Base-by-base conservation (phyloP, 192 early-diverging fungal species). In the Umbelopsis sp. region DNA sequence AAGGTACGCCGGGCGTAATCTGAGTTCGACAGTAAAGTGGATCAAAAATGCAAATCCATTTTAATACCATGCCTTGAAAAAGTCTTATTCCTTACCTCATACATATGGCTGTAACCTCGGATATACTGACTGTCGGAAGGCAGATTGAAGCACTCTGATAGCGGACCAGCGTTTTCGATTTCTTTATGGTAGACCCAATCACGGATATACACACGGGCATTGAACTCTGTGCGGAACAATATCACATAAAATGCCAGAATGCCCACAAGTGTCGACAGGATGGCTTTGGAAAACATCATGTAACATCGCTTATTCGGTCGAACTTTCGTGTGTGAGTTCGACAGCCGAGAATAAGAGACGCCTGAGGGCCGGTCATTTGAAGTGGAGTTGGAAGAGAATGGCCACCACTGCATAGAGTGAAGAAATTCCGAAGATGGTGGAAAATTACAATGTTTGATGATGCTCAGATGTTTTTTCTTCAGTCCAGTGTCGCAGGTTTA, bases 181-280 rank as follows among this genome's bases (percentile, higher is more conserved):
- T 67, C 15, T 15, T 77, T 58, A 16, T 47, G 70, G 2, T 64
- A 64, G 33, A 80, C 22, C 75, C 75, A 77, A 21, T 69, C 5
- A 9, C 79, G 71, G 46, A 78, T 46, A 49, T 80, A 80, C 10
- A 80, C 64, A 45, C 76, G 70, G 12, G 70, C 55, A 69, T 80
- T 80, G 33, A 80, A 52, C 37, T 80, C 74, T 25, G 55, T 61
- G 55, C 55, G 72, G 44, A 74, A 69, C n/a, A 67, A 33, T 21
- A 49, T 37, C 21, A 67, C 48, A 41, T 35, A 45, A 30, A 74
- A 69, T 15, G 69, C 58, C 18, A 69, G n/a, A 16, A 74, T 37
- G 9, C 66, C 47, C 22, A 21, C 67, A 18, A 74, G 46, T n/a
- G 46, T 44, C 16, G 47, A 7, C 11, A 74, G 18, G 4, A 58